Conservation (phyloP, 768 basidiomycete genomes). For the Hemileccinum impolitum region DNA sequence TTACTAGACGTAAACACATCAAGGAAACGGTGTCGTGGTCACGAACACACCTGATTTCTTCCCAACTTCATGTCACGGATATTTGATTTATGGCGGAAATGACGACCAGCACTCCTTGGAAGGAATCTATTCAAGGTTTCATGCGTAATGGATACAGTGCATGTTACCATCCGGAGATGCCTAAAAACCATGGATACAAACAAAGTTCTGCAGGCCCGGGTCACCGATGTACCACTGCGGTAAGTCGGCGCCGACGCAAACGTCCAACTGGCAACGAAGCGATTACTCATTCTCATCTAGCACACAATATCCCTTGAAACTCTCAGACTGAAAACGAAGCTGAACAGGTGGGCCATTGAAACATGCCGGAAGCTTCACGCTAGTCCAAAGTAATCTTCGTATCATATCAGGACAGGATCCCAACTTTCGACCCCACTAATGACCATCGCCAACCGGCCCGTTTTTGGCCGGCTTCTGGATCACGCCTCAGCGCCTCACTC, state of each 20-base stretch:
- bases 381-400: no score
- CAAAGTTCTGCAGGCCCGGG: not conserved
- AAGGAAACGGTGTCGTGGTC: constrained; percentile 1
- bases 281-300: not conserved
- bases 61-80: not conserved
- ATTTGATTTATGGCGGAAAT: constrained; percentile 9
- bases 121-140: constrained; percentile 9
- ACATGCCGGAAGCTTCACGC: no score
- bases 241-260: not conserved
- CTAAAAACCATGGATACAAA: no score
- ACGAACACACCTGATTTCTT: not conserved
- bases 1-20: constrained; percentile 20
- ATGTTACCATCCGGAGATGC: constrained; percentile 10
- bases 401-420: no score
- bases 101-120: constrained; percentile 8
- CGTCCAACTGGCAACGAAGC: not conserved
- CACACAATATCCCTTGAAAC: not conserved
- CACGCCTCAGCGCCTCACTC: no score
- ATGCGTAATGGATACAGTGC: constrained; percentile 3
- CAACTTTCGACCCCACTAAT: no score
- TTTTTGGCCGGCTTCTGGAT: no score
- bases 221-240: not conserved
- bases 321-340: no score
- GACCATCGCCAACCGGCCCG: no score
- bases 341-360: no score